Evolutionary conservation across 2,329 filamentous ascomycete genomes (phyloP).

Genomic region (Alternaria angustiovoidea): DNA sequence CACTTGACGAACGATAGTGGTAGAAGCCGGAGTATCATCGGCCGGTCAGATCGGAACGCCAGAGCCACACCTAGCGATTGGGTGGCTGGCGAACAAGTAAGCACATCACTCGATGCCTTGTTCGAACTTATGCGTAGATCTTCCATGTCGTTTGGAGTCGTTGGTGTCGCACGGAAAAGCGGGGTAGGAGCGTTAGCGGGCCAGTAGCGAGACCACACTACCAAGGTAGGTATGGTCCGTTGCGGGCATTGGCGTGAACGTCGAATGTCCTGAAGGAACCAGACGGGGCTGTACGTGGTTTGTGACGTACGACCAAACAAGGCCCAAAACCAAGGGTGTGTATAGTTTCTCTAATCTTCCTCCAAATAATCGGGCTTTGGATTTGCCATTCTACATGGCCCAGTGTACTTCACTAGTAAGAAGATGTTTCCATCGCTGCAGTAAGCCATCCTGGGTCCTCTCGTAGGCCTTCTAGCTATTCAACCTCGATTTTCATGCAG

Average conservation of each 20-base stretch:
- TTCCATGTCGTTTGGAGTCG: background rate
- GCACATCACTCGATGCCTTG: background rate
- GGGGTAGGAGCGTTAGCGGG: background rate
- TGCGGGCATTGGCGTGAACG: background rate
- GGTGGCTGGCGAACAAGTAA: background rate
- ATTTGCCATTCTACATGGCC: background rate
- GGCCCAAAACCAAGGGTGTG: background rate
- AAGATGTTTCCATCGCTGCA: background rate
- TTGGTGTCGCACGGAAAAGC: background rate
- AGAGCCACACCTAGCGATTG: background rate
- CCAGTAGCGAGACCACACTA: background rate
- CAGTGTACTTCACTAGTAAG: background rate
- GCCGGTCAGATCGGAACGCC: background rate
- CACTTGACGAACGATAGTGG: background rate
- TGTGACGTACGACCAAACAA: background rate
- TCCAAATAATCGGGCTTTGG: background rate
- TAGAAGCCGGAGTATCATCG: too few species aligned
- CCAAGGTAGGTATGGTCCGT: background rate
- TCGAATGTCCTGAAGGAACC: background rate
- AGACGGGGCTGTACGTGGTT: background rate
- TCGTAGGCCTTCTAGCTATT: accelerated
- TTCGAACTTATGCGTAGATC: background rate
- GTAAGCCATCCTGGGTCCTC: background rate
- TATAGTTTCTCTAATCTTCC: background rate
- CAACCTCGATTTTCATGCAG: background rate